Evolutionary conservation across 176 grass and related monocot genomes (phyloP).

Genomic region (Metroxylon sagu): DNA sequence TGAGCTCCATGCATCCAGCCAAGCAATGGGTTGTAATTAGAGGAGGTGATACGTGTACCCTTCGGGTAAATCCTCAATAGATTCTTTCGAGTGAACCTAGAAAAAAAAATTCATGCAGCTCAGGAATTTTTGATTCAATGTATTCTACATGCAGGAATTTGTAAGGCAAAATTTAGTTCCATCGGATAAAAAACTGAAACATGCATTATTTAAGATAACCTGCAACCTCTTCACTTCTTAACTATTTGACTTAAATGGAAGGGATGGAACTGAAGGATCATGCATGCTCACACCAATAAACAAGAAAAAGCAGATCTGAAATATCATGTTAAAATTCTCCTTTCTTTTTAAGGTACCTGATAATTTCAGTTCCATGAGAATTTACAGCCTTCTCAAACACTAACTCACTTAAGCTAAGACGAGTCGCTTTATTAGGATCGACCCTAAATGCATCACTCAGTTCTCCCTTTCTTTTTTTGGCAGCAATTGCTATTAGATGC

Average conservation of each 20-base stretch:
- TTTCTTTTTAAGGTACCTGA: not conserved
- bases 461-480: constrained; percentile 4
- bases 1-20: constrained; percentile 12
- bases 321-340: no score
- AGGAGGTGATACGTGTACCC: constrained; percentile 6
- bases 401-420: constrained; percentile 7
- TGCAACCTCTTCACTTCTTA: no score
- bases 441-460: not conserved
- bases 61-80: constrained; percentile 6
- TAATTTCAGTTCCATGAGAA: constrained; percentile 5
- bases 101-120: not conserved
- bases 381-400: constrained; percentile 2
- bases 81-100: constrained; percentile 10
- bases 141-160: no score
- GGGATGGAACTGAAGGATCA: not conserved
- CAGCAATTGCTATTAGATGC: constrained; percentile 5
- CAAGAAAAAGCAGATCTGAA: no score
- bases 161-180: no score
- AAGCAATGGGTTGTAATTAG: constrained; percentile 6
- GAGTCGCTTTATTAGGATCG: constrained; percentile 1
- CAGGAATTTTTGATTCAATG: no score
- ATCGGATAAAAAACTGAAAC: no score
- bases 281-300: no score
- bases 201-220: no score
- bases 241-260: no score